Base-by-base conservation (phyloP, 441 rosid genomes). In the Populus hybrid region DNA sequence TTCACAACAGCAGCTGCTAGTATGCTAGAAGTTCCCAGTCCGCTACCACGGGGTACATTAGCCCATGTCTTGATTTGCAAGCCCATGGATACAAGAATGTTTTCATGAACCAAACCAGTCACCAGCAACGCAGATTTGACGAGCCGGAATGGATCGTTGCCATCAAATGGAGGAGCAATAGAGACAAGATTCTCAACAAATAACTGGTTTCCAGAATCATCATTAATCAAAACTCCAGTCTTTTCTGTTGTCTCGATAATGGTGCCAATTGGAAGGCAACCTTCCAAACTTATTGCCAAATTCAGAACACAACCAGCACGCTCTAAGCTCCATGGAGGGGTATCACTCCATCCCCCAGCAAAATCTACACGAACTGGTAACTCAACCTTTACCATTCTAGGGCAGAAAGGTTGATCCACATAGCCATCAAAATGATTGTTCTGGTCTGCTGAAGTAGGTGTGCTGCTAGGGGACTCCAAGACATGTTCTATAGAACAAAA, bases 291-390 rank as follows among this genome's bases (percentile, higher is more conserved):
- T 83, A 95, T 84, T 75, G 98, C 97, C 97, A 95, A 91, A 82
- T 94, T 95, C 70, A 94, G 87, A 84, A 95, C 98, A 75, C 87
- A 90, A 23, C 98, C 98, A 69, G 94, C 91, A 77, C 99, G 97
- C 86, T 95, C 98, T 84, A 95, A 82, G 84, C 98, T 93, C 97
- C 99, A 93, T 40, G 98, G 99, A 79, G 98, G 99, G 81, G 99
- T 95, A 76, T 94, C 99, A 78, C 97, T 95, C 99, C 98, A 95
- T 70, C 99, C 98, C 69, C 99, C 98, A 59, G 88, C 98, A 89
- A 95, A 94, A 81, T 95, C 97, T 74, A 94, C 93, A 23, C 95
- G 97, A 80, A 95, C 97, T 16, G 97, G 99, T 81, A 95, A 87
- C 83, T 93, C 97, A 42, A 91, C 90, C 80, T 87, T 90, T 66